Evolutionary conservation across 208 protist species (phyloP).

Genomic region (Trypanosoma conorhini): DNA sequence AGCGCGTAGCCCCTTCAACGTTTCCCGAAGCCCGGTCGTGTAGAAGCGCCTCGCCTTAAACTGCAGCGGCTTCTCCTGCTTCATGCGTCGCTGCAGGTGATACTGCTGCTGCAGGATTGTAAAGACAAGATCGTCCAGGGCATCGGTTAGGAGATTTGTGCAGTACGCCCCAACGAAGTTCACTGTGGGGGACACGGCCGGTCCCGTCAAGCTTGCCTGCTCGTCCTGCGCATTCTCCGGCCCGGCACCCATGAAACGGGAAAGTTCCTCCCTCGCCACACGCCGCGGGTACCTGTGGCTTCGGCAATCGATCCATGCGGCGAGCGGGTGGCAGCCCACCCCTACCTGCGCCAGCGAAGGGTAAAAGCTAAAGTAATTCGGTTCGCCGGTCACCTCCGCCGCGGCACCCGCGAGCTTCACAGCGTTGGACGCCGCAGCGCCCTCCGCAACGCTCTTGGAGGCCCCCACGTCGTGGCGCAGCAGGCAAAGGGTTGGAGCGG

Average conservation of each 20-base stretch:
- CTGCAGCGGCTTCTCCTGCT: constrained; percentile 54
- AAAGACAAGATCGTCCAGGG: constrained; percentile 65
- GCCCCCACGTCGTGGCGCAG: constrained; percentile 20
- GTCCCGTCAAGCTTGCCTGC: background rate
- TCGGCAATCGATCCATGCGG: constrained; percentile 39
- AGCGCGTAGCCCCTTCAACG: constrained; percentile 48
- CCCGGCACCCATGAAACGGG: background rate
- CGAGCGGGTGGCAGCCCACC: constrained; percentile 38
- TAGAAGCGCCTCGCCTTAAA: constrained; percentile 62
- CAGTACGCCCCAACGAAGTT: constrained; percentile 44
- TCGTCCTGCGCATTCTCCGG: background rate
- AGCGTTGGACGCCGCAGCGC: background rate
- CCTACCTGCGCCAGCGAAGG: constrained; percentile 41
- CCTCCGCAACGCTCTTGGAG: background rate
- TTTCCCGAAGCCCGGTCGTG: constrained; percentile 63
- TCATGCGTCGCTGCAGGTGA: constrained; percentile 52
- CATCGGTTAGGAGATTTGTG: constrained; percentile 54
- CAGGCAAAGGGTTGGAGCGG: constrained; percentile 12
- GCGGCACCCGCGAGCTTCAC: background rate
- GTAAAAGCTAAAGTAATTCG: constrained; percentile 38
- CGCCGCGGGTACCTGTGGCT: constrained; percentile 42
- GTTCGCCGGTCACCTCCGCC: background rate
- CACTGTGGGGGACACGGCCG: background rate
- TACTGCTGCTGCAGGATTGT: constrained; percentile 61
- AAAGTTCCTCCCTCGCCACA: constrained; percentile 11